Percentiles rank a stretch among this genome's conserved stretches.
These are phyloP conservation scores for Aspergillus arachidicola DNA, from an alignment of 2,329 filamentous ascomycete genomes.

Conservation along the genomic window DNA sequence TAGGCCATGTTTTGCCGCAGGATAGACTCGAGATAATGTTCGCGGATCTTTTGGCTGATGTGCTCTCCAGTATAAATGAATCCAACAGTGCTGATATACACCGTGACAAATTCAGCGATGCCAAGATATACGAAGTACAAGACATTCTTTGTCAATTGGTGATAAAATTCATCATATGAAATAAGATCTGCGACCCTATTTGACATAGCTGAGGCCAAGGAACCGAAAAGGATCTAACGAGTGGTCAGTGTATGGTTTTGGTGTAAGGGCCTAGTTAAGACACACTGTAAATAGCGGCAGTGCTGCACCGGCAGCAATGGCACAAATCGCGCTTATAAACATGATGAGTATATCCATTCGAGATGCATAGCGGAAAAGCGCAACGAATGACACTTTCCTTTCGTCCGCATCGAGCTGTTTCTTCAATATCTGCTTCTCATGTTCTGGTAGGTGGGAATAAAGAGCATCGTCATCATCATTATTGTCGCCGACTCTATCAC, in stretches of 20 bases:
- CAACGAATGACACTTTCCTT: constrained; percentile 64
- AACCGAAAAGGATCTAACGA: constrained; percentile 67
- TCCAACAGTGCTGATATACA: constrained; percentile 79
- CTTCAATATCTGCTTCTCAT: constrained; percentile 69
- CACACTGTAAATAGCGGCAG: constrained; percentile 76
- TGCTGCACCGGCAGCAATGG: constrained; percentile 73
- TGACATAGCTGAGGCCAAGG: constrained; percentile 72
- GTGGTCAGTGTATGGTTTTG: constrained; percentile 9
- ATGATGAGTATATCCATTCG: constrained; percentile 67
- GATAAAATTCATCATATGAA: constrained; percentile 59
- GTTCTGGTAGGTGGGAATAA: constrained; percentile 63
- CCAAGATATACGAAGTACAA: constrained; percentile 86
- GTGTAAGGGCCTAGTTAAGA: neutral
- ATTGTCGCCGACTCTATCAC: constrained; percentile 20
- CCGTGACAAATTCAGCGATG: constrained; percentile 75
- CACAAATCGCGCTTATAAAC: constrained; percentile 60
- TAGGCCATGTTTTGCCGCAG: constrained; percentile 88
- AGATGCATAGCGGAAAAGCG: constrained; percentile 72
- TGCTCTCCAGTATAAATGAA: constrained; percentile 89
- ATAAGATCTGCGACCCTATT: constrained; percentile 58
- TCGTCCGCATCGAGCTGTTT: constrained; percentile 68
- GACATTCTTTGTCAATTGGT: constrained; percentile 64
- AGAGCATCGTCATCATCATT: constrained; percentile 54
- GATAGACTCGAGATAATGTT: constrained; percentile 81
- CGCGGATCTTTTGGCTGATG: constrained; percentile 75